Base-by-base conservation (phyloP, 2,329 filamentous ascomycete species). In the Aureobasidium sp. region DNA sequence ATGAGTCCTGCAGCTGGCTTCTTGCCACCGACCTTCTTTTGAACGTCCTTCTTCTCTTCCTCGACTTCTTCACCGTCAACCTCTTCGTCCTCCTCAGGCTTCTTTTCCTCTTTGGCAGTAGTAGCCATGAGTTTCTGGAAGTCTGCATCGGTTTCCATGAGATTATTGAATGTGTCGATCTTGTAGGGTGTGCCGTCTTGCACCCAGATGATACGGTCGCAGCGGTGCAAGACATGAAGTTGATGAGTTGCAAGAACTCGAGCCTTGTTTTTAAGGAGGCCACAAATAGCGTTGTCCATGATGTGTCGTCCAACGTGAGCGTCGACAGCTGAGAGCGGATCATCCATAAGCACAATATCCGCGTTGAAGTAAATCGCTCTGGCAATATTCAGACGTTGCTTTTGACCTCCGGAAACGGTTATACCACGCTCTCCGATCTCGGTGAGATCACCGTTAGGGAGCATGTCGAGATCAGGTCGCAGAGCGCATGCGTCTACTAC, bases 401-500 rank as follows among this genome's bases (percentile, higher is more conserved):
- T 98, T 78, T 98, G 95, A 2, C 95, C 95, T 65, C 96, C 95
- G 23, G 94, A 97, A 1, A 98, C 92, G 1, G 94, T 98, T 74
- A 98, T 98, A 62, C 96, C 95, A 68, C 94, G 90, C 78, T 98
- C 96, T 31, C 95, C 96, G 74, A 98, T 97, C 77, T 98, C 95
- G 0, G 95, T 99, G 71, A 87, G 79, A 72, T 98, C 96, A 18
- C 94, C 93, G 66, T 92, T 88, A 0, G 95, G 95, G n/a, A 98
- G 84, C 90, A 97, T 97, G 55, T 97, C 93, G 9, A 98, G 79
- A 82, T 99, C 95, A 0, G 92, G 88, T 61, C 91, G 85, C 13
- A 98, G 83, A 1, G 95, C 94, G 77, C 95, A 98, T 13, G 94
- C 93, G 75, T 92, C 87, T 38, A 97, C 85, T n/a, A 97, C 94